phyloP scores from a whole-genome alignment of 192 early-diverging fungal genomes.

The Podila verticillata region DNA sequence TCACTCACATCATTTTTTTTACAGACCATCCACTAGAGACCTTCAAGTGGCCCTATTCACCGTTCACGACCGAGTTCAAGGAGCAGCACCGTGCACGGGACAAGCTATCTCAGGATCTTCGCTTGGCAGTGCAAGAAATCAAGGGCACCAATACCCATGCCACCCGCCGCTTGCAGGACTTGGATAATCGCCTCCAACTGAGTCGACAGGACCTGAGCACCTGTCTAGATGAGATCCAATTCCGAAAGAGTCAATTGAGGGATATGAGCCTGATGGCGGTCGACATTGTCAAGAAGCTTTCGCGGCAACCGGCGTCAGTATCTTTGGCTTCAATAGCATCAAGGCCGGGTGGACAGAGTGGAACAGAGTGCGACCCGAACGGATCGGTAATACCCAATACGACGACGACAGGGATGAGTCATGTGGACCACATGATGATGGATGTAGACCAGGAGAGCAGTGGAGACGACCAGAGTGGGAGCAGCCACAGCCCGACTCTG shows the following conservation, averaged over 20 bases:
- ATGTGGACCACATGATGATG: background rate
- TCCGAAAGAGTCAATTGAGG: constrained; percentile 38
- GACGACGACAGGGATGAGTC: background rate
- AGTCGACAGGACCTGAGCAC: constrained; percentile 42
- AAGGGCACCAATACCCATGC: constrained; percentile 16
- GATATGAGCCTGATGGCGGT: constrained; percentile 47
- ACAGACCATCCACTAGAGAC: constrained; percentile 38
- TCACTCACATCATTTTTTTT: background rate
- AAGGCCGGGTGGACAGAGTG: background rate
- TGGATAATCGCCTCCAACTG: constrained; percentile 35
- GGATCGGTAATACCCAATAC: background rate
- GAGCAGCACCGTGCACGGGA: constrained; percentile 18
- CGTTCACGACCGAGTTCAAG: constrained; percentile 41
- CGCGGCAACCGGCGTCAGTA: background rate
- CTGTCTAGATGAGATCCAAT: constrained; percentile 45
- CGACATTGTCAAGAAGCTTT: constrained; percentile 40
- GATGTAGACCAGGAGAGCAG: background rate
- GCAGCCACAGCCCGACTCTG: background rate
- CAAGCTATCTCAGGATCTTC: constrained; percentile 13
- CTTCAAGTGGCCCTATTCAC: constrained; percentile 49
- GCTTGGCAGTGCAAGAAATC: constrained; percentile 15
- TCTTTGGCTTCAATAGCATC: background rate
- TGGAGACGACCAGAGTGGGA: background rate
- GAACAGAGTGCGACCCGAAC: background rate
- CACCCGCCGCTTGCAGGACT: constrained; percentile 21